Evolutionary conservation across 306 rosid species (phyloP).

Genomic region (Castanospermum australe): DNA sequence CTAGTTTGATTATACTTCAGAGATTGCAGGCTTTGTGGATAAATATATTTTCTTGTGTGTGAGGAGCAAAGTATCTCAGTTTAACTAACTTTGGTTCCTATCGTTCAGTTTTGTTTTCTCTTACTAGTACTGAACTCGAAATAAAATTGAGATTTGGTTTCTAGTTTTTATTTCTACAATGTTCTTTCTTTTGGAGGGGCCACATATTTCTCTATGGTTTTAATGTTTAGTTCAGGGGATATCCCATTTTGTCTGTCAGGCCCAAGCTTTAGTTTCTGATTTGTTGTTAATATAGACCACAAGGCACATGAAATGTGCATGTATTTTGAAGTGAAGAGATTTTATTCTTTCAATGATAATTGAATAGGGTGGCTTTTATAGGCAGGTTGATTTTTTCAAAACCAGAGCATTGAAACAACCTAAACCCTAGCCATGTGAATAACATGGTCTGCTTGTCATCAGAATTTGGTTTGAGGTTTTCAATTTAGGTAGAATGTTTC

Average conservation of each 20-base stretch:
- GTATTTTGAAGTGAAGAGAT: not conserved
- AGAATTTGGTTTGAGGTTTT: not conserved
- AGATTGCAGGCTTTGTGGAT: not conserved
- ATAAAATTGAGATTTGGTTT: not conserved
- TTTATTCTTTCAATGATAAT: not conserved
- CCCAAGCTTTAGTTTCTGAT: not conserved
- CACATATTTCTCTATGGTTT: not conserved
- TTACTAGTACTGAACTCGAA: not conserved
- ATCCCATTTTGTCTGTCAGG: not conserved
- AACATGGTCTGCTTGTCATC: not conserved
- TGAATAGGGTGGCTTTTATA: not conserved
- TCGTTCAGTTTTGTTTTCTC: not conserved
- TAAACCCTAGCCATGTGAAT: not conserved
- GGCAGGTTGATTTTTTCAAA: not conserved
- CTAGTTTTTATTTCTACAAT: not conserved
- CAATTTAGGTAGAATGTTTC: not conserved
- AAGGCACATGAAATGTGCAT: not conserved
- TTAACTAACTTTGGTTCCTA: not conserved
- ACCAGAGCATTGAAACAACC: not conserved
- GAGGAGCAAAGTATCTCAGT: conserved; percentile 7
- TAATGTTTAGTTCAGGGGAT: not conserved
- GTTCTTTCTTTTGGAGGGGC: not conserved
- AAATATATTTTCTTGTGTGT: too few relatives aligned
- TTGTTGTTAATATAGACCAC: not conserved
- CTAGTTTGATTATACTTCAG: not conserved